Evolutionary conservation across 805 yeast species (phyloP).

Genomic region (Starmerella powellii): DNA sequence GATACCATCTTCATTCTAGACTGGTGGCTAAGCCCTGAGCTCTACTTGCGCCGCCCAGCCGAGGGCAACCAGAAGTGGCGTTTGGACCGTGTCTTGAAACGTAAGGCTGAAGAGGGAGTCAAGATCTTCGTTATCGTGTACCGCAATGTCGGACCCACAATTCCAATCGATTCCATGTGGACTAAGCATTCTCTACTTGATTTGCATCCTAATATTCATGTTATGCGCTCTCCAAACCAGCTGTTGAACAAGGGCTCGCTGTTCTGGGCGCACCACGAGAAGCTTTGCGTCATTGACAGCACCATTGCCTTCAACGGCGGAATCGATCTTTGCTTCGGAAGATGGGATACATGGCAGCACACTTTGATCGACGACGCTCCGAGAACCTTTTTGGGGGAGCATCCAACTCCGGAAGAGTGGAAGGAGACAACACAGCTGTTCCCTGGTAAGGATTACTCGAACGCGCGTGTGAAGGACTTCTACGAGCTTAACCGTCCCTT

Average conservation of each 20-base stretch:
- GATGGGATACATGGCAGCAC: conserved; percentile 95
- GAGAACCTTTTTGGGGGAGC: conserved; percentile 28
- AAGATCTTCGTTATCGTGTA: conserved; percentile 84
- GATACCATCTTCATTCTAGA: conserved; percentile 92
- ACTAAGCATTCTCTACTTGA: conserved; percentile 86
- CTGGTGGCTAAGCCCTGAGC: conserved; percentile 97
- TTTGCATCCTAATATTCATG: conserved; percentile 74
- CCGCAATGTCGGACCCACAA: conserved; percentile 86
- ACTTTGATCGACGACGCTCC: conserved; percentile 65
- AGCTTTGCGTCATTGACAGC: conserved; percentile 73
- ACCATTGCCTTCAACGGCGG: conserved; percentile 90
- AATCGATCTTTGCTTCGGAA: conserved; percentile 86
- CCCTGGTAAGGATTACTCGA: conserved; percentile 96
- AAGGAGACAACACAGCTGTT: conserved; percentile 43
- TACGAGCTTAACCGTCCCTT: conserved; percentile 69
- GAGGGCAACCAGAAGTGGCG: conserved; percentile 92
- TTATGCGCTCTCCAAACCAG: conserved; percentile 91
- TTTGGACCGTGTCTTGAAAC: conserved; percentile 70
- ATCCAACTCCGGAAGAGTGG: conserved; percentile 31
- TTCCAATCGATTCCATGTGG: conserved; percentile 86
- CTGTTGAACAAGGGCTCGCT: conserved; percentile 71
- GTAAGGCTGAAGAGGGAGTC: conserved; percentile 90
- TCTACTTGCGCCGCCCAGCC: conserved; percentile 86
- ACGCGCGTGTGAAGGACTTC: conserved; percentile 87
- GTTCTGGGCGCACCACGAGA: conserved; percentile 99